Percentiles rank a stretch among this genome's conserved stretches.
Conservation (phyloP, 371 early-diverging fungal genomes). For the Saksenaea oblongispora region DNA sequence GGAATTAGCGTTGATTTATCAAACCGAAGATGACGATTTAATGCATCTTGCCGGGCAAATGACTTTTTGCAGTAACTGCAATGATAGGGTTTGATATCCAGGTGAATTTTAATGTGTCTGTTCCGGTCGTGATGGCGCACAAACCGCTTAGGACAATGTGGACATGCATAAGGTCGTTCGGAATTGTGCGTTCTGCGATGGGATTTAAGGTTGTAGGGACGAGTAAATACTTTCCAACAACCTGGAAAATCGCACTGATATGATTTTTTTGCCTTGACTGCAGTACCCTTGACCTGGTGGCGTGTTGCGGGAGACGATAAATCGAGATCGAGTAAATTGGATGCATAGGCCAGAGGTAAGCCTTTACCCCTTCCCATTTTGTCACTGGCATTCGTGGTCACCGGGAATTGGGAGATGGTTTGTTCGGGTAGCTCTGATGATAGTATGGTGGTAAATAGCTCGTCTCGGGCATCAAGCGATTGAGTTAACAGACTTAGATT, state of each 20-base stretch:
- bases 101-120: slow-evolving; percentile 73
- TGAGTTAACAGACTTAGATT: too few relatives aligned
- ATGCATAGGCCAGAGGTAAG: slow-evolving; percentile 3
- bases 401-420: not conserved
- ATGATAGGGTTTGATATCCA: slow-evolving; percentile 64
- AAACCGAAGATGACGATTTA: slow-evolving; percentile 55
- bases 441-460: not conserved
- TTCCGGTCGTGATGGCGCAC: slow-evolving; percentile 80
- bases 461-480: too few relatives aligned
- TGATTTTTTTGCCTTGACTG: not conserved
- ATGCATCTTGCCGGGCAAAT: slow-evolving; percentile 80
- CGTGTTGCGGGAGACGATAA: not conserved
- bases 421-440: not conserved
- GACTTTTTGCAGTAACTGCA: slow-evolving; percentile 67
- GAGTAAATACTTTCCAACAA: slow-evolving; percentile 79
- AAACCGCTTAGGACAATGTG: slow-evolving; percentile 64
- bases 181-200: slow-evolving; percentile 78
- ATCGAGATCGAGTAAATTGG: slow-evolving; percentile 11
- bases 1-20: not conserved
- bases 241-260: slow-evolving; percentile 28
- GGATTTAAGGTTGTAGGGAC: slow-evolving; percentile 81
- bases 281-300: not conserved
- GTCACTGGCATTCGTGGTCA: not conserved
- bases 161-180: slow-evolving; percentile 73
- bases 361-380: not conserved